Evolutionary conservation across 176 grass and related monocot genomes (phyloP).

Genomic region (Oryza punctata): DNA sequence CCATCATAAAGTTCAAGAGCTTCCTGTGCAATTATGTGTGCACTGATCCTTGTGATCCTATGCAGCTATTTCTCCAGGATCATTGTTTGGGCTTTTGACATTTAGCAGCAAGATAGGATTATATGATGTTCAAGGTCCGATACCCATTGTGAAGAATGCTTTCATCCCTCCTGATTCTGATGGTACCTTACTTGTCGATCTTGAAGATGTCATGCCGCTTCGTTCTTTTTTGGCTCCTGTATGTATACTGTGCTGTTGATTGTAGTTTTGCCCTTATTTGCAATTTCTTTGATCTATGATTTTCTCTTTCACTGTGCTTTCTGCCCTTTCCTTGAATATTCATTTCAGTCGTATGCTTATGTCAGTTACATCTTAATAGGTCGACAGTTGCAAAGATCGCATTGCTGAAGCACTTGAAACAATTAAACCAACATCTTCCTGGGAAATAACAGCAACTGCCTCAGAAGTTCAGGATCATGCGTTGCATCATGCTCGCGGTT

Average conservation of each 20-base stretch:
- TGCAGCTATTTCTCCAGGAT: conserved; percentile 89
- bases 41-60: conserved; percentile 38
- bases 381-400: conserved; percentile 75
- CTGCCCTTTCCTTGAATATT: conserved; percentile 11
- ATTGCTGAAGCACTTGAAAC: conserved; percentile 82
- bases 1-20: background rate
- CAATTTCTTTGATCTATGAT: background rate
- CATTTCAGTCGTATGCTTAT: conserved; percentile 37
- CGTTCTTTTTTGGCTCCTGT: conserved; percentile 89
- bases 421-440: conserved; percentile 72
- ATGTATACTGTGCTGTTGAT: conserved; percentile 37
- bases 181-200: conserved; percentile 52
- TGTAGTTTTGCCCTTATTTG: conserved; percentile 23
- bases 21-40: conserved; percentile 17
- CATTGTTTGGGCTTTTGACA: conserved; percentile 87
- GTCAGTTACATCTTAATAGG: conserved; percentile 51
- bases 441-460: conserved; percentile 64
- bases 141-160: conserved; percentile 86
- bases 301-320: conserved; percentile 12
- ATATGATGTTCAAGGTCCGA: conserved; percentile 96
- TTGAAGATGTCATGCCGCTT: conserved; percentile 93
- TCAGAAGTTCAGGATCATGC: conserved; percentile 65
- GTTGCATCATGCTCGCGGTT: conserved; percentile 68
- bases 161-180: conserved; percentile 73
- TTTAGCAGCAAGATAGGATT: conserved; percentile 94